Percentiles rank a stretch among this genome's conserved stretches.
phyloP scores from a whole-genome alignment of 163 green algal species.

The Trebouxia gelatinosa region DNA sequence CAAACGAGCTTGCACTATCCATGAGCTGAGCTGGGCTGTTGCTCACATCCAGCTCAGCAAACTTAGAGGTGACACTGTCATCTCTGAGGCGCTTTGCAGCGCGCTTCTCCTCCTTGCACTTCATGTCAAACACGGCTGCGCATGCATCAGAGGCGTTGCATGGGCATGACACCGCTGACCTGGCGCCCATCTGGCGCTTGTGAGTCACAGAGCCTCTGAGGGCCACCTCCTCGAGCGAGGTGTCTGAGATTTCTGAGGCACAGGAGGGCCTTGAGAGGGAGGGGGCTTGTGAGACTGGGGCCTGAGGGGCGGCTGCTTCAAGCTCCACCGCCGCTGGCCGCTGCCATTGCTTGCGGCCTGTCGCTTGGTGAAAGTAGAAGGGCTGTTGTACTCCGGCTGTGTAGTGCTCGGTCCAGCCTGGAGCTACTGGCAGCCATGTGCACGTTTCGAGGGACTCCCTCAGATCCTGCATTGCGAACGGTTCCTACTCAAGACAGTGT shows the following conservation, averaged over 20 bases:
- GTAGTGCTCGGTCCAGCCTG: conserved; percentile 9
- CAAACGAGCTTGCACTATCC: conserved; percentile 16
- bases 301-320: background rate
- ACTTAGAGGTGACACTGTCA: conserved; percentile 5
- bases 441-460: conserved; percentile 12
- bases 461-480: conserved; percentile 1
- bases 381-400: background rate
- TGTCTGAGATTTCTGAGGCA: no score
- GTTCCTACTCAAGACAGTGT: background rate
- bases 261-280: background rate
- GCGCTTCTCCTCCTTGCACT: background rate
- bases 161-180: conserved; percentile 19
- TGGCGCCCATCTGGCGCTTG: no score
- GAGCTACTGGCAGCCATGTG: conserved; percentile 9
- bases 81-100: background rate
- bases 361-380: conserved; percentile 24
- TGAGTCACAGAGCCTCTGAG: no score
- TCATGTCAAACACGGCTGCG: conserved; percentile 25
- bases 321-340: conserved; percentile 10
- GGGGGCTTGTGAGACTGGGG: background rate
- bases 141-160: conserved; percentile 13
- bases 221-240: no score
- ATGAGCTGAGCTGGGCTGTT: background rate
- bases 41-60: background rate
- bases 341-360: conserved; percentile 29